Base-by-base conservation (phyloP, 2,329 filamentous ascomycete species). In the Nectriaceae sp. region DNA sequence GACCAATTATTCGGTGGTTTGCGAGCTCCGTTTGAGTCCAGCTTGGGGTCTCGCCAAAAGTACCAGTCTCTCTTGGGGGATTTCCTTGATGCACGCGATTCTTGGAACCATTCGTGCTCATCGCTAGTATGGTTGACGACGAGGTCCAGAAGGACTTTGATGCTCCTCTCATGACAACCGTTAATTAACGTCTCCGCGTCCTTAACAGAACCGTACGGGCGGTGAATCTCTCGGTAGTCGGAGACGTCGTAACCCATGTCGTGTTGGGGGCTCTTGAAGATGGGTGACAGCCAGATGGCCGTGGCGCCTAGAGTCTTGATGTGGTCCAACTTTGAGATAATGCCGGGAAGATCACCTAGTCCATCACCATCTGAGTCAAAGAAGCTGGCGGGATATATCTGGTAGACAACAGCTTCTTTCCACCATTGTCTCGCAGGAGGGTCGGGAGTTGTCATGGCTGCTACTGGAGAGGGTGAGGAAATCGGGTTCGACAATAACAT, bases 181-280 rank as follows among this genome's bases (percentile, higher is more conserved):
- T 72, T 52, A n/a, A 88, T 80, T 22, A 90, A 64, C 0, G 69
- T 67, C 41, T 89, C 84, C 21, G 89, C 80, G 62, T 90, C 85
- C 37, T 76, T 72, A 13, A 89, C 70, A 1, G 81, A 85, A 4
- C 88, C 87, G 53, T 88, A 90, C 1, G 79, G 77, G 0, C 78
- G 74, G 52, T 88, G 79, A 21, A 90, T 85, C 33, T 74, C 76
- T 54, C 83, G 78, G 54, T 90, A 90, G 62, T 90, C 79, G 0
- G 78, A 78, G n/a, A 89, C 80, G 56, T 89, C 87, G 60, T 89
- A 89, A 21, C 85, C 86, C 84, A 88, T 87, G 51, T 89, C 85
- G 15, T 78, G 70, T 52, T 84, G 81, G 0, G 85, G 85, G 39
- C 71, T 75, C n/a, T 77, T 73, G 47, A 73, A 78, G 47, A 77